Conservation (phyloP, 306 rosid species). For the Prunus mongolica region DNA sequence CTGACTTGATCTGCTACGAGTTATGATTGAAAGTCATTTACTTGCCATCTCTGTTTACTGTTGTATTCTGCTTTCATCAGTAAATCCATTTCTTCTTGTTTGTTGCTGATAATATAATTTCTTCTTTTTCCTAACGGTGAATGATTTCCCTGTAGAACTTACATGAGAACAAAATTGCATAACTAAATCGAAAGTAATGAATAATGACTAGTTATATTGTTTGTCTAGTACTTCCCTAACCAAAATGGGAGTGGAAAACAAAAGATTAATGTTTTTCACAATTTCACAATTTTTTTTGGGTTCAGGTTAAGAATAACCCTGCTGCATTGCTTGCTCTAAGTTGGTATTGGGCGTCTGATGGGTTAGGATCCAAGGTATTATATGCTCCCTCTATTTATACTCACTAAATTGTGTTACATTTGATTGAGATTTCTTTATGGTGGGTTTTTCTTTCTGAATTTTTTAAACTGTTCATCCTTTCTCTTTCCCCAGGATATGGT, state of each 20-base stretch:
- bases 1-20: neutral
- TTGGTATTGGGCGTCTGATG: conserved; percentile 99
- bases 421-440: conserved; percentile 11
- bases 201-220: neutral
- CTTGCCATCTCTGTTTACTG: neutral
- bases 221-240: neutral
- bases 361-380: conserved; percentile 87
- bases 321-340: conserved; percentile 91
- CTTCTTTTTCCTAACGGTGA: neutral
- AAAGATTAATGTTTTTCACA: neutral
- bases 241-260: neutral
- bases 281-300: neutral
- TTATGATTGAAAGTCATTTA: neutral
- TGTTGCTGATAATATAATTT: neutral
- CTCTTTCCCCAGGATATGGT: conserved; percentile 79
- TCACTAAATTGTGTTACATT: conserved; percentile 7
- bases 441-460: neutral
- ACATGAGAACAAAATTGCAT: neutral
- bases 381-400: conserved; percentile 10
- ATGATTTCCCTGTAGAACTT: neutral
- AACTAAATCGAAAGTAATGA: neutral
- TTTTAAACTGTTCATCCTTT: conserved; percentile 3
- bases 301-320: conserved; percentile 75
- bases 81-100: neutral
- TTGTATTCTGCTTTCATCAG: neutral